Evolutionary conservation across 2,329 filamentous ascomycete genomes (phyloP).

Genomic region (Microcyclosporella mali): DNA sequence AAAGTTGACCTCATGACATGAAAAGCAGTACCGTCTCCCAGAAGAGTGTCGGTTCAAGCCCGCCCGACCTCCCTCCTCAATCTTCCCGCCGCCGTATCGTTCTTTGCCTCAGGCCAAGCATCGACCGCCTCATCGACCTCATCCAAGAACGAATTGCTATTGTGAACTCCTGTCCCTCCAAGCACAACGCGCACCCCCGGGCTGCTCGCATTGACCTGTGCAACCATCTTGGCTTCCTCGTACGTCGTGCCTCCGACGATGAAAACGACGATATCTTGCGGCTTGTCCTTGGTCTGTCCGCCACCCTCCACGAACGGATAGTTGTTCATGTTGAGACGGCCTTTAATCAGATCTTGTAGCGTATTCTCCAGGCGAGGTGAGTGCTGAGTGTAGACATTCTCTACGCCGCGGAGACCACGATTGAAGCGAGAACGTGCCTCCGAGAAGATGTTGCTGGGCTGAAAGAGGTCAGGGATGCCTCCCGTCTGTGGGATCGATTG

Average conservation of each 20-base stretch:
- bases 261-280: conserved; percentile 92
- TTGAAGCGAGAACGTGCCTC: conserved; percentile 84
- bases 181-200: conserved; percentile 85
- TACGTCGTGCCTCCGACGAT: conserved; percentile 91
- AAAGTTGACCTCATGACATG: too few relatives aligned
- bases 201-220: conserved; percentile 85
- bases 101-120: conserved; percentile 69
- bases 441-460: conserved; percentile 84
- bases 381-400: conserved; percentile 98
- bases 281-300: conserved; percentile 83
- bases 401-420: conserved; percentile 82
- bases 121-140: conserved; percentile 85
- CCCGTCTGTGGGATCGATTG: conserved; percentile 58
- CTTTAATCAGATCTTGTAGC: conserved; percentile 88
- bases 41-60: conserved; percentile 11
- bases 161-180: conserved; percentile 82
- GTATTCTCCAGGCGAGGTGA: conserved; percentile 81
- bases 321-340: conserved; percentile 73
- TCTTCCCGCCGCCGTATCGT: conserved; percentile 56
- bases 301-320: conserved; percentile 92
- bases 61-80: conserved; percentile 56
- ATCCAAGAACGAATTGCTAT: conserved; percentile 79
- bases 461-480: conserved; percentile 89
- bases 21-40: too few relatives aligned
- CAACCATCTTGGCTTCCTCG: conserved; percentile 92